Evolutionary conservation across 139 green algal species (phyloP).

Genomic region (Astrephomene gubernaculifera): DNA sequence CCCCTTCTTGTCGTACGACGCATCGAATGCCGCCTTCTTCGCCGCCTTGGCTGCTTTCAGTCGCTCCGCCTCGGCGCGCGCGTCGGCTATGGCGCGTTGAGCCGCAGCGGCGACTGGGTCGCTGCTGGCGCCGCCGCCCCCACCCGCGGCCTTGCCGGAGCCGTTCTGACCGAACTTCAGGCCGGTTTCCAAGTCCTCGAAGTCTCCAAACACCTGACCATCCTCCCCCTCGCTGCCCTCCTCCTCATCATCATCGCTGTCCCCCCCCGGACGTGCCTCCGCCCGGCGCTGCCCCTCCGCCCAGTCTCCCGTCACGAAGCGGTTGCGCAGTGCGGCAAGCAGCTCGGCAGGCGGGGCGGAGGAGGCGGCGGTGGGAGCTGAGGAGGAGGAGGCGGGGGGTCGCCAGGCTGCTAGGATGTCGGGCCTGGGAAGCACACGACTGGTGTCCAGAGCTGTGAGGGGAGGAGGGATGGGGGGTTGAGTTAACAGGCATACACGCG

Average conservation of each 20-base stretch:
- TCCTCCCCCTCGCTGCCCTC: constrained; percentile 55
- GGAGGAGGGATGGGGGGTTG: background rate
- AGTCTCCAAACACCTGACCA: constrained; percentile 85
- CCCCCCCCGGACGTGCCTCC: constrained; percentile 52
- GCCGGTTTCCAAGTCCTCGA: constrained; percentile 95
- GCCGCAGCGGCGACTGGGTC: constrained; percentile 73
- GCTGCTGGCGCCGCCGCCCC: background rate
- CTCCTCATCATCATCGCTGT: constrained; percentile 11
- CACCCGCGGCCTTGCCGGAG: too few relatives aligned
- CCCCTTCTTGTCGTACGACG: constrained; percentile 49
- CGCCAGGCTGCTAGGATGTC: constrained; percentile 31
- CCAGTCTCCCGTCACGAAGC: constrained; percentile 91
- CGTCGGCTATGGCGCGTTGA: constrained; percentile 72
- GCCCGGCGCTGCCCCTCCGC: constrained; percentile 75
- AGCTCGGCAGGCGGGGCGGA: background rate
- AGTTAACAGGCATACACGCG: background rate
- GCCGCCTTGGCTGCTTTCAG: constrained; percentile 69
- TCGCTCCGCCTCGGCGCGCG: constrained; percentile 61
- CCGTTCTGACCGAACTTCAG: background rate
- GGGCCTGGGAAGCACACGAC: constrained; percentile 29
- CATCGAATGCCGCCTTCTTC: constrained; percentile 90
- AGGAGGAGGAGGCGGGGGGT: too few relatives aligned
- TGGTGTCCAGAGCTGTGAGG: constrained; percentile 40
- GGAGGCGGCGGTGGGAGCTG: too few relatives aligned
- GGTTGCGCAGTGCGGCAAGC: constrained; percentile 46